Evolutionary conservation across 306 rosid species (phyloP), one percentile per base, ranked within the genome.

Genomic region (Prunus mongolica): DNA sequence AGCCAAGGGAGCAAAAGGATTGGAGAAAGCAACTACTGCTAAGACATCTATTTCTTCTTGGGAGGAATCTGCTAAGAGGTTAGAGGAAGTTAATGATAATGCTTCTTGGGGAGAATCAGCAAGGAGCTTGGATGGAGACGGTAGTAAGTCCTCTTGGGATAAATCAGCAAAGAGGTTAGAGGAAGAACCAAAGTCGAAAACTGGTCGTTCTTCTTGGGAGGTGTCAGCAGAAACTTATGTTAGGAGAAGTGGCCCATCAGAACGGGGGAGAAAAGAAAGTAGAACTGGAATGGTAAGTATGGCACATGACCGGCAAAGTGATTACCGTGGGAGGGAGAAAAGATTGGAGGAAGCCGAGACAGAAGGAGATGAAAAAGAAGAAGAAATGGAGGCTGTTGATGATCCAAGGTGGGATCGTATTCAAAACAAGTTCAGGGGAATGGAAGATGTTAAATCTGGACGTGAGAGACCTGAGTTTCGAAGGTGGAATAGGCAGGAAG

Each of bases 341-440:
- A 82, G 72, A 80, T 74, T 64, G 76, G 84, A 78, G 63, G 79
- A 82, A 70, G 77, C 68, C 12, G 44, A 65, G 22, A 58, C 72
- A 77, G 93, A 85, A 44, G 90, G 67, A 58, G 67, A 8, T 15
- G 90, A 41, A 80, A 84, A 65, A 72, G 90, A 81, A 80, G 96
- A 79, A 82, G 82, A 85, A 73, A 84, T 66, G 52, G 96, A 90
- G 78, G 82, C 41, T 49, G 71, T 69, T 76, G 82, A 84, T n/a
- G 87, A 95, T 79, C 97, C 91, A 14, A 95, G 97, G 88, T 95
- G 99, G 99, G 88, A 90, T 79, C 86, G 80, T 69, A 89, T 90
- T 67, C 89, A 83, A 78, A 78, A 69, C 75, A 89, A 80, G 81
- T 88, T 80, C 82, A 80, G 63, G 74, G 86, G 93, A 82, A 63